Percentiles rank a stretch among this genome's conserved stretches.
Conservation (phyloP, 805 yeast genomes). For the Barnettozyma wickerhamii region DNA sequence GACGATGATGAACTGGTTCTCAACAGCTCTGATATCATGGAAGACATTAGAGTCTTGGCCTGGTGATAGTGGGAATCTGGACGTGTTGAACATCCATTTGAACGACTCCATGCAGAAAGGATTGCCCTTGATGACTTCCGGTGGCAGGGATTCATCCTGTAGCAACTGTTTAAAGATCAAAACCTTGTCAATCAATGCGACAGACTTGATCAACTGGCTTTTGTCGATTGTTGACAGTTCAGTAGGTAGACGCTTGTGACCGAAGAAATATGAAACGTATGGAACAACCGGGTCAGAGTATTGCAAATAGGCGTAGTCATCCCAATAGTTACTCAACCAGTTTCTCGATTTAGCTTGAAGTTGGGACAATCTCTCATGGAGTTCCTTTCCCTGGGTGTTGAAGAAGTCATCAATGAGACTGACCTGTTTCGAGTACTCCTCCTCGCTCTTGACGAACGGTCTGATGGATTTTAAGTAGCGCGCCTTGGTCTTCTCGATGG, state of each 20-base stretch:
- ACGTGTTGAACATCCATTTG: conserved; percentile 84
- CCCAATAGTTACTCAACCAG: conserved; percentile 94
- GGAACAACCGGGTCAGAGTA: conserved; percentile 96
- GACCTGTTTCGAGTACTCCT: conserved; percentile 50
- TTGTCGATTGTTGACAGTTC: conserved; percentile 44
- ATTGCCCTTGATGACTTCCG: conserved; percentile 68
- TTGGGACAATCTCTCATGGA: conserved; percentile 61
- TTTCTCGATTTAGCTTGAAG: conserved; percentile 50
- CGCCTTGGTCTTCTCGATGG: conserved; percentile 62
- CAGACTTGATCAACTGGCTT: conserved; percentile 68
- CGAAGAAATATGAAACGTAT: conserved; percentile 84
- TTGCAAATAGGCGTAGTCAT: conserved; percentile 83
- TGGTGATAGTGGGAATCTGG: conserved; percentile 69
- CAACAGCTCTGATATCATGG: conserved; percentile 36
- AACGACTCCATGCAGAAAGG: conserved; percentile 97
- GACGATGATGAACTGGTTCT: conserved; percentile 66
- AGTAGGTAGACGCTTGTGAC: conserved; percentile 60
- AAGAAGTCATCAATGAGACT: conserved; percentile 62
- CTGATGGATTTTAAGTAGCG: conserved; percentile 68
- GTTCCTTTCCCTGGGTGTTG: conserved; percentile 58
- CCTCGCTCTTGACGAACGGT: conserved; percentile 54
- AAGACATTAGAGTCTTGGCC: conserved; percentile 56
- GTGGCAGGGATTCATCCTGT: conserved; percentile 69
- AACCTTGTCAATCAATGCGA: conserved; percentile 65
- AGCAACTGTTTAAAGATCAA: conserved; percentile 62